phyloP scores from a whole-genome alignment of 2,329 filamentous ascomycete species.

The Fusarium napiforme region DNA sequence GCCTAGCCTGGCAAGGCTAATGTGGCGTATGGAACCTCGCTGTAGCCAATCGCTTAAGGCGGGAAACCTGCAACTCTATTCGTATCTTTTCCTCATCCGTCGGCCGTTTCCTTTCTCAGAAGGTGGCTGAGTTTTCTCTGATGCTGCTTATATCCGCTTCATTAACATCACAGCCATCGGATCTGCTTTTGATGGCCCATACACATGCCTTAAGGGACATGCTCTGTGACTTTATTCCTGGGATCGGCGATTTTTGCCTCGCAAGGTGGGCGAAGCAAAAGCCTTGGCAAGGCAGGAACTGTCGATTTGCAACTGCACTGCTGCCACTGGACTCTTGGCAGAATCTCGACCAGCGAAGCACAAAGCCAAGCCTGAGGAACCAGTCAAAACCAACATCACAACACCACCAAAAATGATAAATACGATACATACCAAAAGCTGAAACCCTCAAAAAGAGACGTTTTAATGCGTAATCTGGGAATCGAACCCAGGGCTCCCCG shows the following conservation, averaged over 20 bases:
- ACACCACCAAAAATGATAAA: not conserved
- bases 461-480: slow-evolving; percentile 15
- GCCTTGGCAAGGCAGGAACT: not conserved
- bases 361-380: too few species aligned
- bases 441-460: accelerated
- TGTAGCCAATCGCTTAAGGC: slow-evolving; percentile 3
- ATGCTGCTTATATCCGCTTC: not conserved
- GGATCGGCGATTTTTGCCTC: not conserved
- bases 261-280: not conserved
- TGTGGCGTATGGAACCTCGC: not conserved
- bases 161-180: not conserved
- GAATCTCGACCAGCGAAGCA: not conserved
- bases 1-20: not conserved
- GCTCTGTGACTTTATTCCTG: slow-evolving; percentile 7
- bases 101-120: slow-evolving; percentile 1
- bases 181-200: not conserved
- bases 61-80: slow-evolving; percentile 7
- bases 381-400: not conserved
- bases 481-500: slow-evolving; percentile 27
- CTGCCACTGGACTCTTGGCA: not conserved
- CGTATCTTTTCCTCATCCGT: not conserved
- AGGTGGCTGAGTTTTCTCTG: not conserved
- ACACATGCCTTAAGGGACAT: not conserved
- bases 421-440: not conserved
- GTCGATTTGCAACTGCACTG: not conserved